Evolutionary conservation across 2,329 filamentous ascomycete genomes (phyloP).

Genomic region (Apiospora malaysiana): DNA sequence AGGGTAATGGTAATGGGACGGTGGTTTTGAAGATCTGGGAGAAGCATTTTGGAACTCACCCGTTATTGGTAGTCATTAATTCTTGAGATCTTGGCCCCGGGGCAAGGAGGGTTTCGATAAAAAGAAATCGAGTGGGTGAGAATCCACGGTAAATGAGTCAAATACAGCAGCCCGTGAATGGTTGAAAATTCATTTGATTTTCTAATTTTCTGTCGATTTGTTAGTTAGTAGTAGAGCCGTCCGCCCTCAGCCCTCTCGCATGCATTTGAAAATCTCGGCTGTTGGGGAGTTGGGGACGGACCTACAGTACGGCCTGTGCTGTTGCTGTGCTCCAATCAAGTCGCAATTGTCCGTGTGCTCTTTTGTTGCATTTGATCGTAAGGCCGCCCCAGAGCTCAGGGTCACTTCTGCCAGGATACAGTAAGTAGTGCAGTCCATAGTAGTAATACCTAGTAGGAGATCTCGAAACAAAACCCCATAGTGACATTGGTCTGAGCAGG

Average conservation of each 20-base stretch:
- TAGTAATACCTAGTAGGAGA: no score
- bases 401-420: neutral
- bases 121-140: slow-evolving; percentile 9
- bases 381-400: neutral
- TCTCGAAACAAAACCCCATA: slow-evolving; percentile 3
- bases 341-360: neutral
- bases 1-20: neutral
- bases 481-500: slow-evolving; percentile 11
- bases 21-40: neutral
- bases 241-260: no score
- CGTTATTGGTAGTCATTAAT: neutral
- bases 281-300: no score
- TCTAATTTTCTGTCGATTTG: neutral
- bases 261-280: neutral
- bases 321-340: slow-evolving; percentile 14
- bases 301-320: no score
- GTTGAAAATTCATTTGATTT: slow-evolving; percentile 1
- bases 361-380: neutral
- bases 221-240: no score
- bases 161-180: slow-evolving; percentile 4
- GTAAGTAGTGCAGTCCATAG: neutral
- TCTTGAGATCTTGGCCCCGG: neutral
- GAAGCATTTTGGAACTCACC: neutral
- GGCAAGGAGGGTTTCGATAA: no score
- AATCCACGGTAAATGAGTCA: neutral